Conservation (phyloP, 2,329 filamentous ascomycete species). For the Bipolaris zeicola region DNA sequence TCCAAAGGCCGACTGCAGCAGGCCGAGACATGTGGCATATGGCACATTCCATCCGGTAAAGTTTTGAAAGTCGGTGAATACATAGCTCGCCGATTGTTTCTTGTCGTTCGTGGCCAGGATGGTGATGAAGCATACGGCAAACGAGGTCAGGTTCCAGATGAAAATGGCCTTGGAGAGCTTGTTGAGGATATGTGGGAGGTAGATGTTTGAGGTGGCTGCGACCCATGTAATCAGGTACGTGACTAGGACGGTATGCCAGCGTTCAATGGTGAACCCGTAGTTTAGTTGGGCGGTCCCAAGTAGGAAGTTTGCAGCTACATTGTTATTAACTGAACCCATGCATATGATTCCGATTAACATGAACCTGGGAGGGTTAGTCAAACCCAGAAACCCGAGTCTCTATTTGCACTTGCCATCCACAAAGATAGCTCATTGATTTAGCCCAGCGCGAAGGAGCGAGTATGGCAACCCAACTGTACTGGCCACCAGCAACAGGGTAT, state of each 20-base stretch:
- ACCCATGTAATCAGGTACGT: slow-evolving; percentile 57
- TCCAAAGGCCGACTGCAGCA: slow-evolving; percentile 60
- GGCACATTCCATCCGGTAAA: slow-evolving; percentile 58
- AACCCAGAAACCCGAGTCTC: neutral
- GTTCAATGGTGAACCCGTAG: slow-evolving; percentile 58
- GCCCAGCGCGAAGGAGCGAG: slow-evolving; percentile 55
- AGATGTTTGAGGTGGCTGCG: slow-evolving; percentile 57
- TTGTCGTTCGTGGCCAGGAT: slow-evolving; percentile 61
- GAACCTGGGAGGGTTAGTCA: slow-evolving; percentile 14
- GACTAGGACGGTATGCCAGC: slow-evolving; percentile 63
- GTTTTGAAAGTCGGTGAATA: slow-evolving; percentile 62
- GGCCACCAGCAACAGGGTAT: slow-evolving; percentile 62
- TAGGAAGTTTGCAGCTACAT: slow-evolving; percentile 61
- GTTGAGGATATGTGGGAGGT: slow-evolving; percentile 57
- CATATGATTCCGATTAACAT: slow-evolving; percentile 52
- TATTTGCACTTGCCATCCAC: slow-evolving; percentile 48
- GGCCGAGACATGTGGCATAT: slow-evolving; percentile 60
- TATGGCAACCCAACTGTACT: slow-evolving; percentile 64
- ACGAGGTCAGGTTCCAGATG: slow-evolving; percentile 60
- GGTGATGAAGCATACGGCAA: slow-evolving; percentile 58
- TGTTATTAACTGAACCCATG: slow-evolving; percentile 62
- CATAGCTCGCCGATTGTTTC: slow-evolving; percentile 60
- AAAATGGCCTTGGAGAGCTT: slow-evolving; percentile 58
- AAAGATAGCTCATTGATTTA: slow-evolving; percentile 46
- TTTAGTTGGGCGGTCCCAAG: slow-evolving; percentile 61